These are phyloP conservation scores for Aspergillus mulundensis DNA, from an alignment of 495 filamentous ascomycete species.

Conservation along the genomic window DNA sequence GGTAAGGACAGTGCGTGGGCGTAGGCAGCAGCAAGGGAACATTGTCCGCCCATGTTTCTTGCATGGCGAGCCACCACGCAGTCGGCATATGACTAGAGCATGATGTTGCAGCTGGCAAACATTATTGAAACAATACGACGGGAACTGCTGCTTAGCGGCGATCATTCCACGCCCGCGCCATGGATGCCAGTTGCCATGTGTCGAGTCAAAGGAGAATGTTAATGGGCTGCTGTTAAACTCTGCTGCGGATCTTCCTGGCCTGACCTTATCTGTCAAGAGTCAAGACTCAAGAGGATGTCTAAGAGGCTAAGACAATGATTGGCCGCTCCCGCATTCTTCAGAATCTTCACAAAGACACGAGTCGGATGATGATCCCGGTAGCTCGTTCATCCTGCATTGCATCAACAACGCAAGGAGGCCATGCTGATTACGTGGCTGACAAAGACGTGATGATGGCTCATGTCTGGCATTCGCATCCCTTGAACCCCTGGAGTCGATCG, in stretches of 20 bases:
- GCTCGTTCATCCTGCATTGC: not conserved
- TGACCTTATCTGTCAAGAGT: too few relatives aligned
- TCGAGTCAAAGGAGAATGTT: slow-evolving; percentile 18
- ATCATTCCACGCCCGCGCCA: slow-evolving; percentile 21
- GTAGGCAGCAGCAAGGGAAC: not conserved
- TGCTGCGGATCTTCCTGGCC: not conserved
- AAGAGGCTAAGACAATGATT: too few relatives aligned
- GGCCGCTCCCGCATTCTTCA: too few relatives aligned
- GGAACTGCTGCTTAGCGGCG: slow-evolving; percentile 20
- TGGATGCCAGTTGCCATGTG: slow-evolving; percentile 28
- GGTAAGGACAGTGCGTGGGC: not conserved
- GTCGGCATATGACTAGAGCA: too few relatives aligned
- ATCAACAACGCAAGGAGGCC: not conserved
- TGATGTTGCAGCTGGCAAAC: not conserved
- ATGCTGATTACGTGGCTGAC: slow-evolving; percentile 15
- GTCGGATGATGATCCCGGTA: not conserved
- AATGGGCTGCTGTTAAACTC: not conserved
- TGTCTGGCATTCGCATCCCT: slow-evolving; percentile 22
- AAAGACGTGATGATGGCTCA: not conserved
- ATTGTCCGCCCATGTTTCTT: not conserved
- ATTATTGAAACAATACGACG: slow-evolving; percentile 5
- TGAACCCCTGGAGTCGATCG: slow-evolving; percentile 26
- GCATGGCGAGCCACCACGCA: too few relatives aligned
- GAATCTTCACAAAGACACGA: slow-evolving; percentile 1
- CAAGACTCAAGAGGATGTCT: too few relatives aligned